These are phyloP conservation scores for Irpex lacteus DNA, from an alignment of 1,284 basidiomycete genomes.

Conservation along the genomic window DNA sequence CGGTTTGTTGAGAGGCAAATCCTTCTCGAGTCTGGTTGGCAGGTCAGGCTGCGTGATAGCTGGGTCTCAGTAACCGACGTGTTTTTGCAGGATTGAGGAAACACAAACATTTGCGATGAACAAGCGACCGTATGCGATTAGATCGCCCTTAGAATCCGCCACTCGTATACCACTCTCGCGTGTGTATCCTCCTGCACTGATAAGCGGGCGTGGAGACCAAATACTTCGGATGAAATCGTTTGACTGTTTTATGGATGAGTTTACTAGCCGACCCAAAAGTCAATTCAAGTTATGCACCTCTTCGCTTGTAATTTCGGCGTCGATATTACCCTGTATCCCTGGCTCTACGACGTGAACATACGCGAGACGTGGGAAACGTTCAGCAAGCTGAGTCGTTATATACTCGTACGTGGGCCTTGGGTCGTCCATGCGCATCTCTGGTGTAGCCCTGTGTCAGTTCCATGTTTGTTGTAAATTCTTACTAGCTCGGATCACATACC, in stretches of 20 bases:
- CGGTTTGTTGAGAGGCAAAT: neutral
- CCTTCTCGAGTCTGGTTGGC: neutral
- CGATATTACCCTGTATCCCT: conserved; percentile 15
- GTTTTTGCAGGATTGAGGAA: neutral
- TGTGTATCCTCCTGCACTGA: neutral
- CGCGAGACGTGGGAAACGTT: conserved; percentile 43
- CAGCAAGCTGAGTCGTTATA: conserved; percentile 31
- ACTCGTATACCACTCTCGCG: neutral
- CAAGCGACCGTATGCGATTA: neutral
- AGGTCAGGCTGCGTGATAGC: neutral
- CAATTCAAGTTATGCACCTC: neutral
- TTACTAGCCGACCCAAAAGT: neutral
- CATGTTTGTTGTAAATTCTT: neutral
- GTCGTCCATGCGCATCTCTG: conserved; percentile 35
- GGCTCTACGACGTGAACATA: conserved; percentile 60
- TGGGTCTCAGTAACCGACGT: neutral
- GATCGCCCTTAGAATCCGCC: neutral
- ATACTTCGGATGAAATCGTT: neutral
- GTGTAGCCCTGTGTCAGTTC: neutral
- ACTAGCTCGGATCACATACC: neutral
- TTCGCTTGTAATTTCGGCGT: neutral
- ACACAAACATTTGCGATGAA: neutral
- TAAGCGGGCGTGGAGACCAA: neutral
- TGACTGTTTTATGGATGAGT: neutral
- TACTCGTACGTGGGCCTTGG: conserved; percentile 41